These are phyloP conservation scores for Rasamsonia emersonii DNA, from an alignment of 2,329 filamentous ascomycete species.

Conservation along the genomic window DNA sequence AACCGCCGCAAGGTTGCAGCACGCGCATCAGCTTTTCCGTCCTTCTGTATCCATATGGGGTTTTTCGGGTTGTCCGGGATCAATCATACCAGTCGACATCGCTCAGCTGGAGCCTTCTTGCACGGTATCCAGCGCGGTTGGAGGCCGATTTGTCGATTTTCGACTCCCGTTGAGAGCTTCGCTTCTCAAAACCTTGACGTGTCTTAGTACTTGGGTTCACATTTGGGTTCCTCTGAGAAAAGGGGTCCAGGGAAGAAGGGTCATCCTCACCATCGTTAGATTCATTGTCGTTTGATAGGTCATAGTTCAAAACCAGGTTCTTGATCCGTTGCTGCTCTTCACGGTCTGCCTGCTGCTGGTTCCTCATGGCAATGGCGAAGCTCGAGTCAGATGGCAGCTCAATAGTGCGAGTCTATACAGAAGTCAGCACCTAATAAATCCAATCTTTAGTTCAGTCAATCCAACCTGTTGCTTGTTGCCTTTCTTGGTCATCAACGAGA, in stretches of 20 bases:
- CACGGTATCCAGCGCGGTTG: slow-evolving; percentile 68
- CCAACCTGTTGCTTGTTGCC: slow-evolving; percentile 87
- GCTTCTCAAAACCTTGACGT: slow-evolving; percentile 33
- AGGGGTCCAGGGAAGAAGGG: slow-evolving; percentile 13
- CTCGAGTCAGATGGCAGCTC: slow-evolving; percentile 79
- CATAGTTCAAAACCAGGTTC: slow-evolving; percentile 91
- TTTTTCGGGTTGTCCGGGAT: slow-evolving; percentile 5
- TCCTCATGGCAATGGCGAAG: slow-evolving; percentile 93
- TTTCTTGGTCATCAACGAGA: slow-evolving; percentile 89
- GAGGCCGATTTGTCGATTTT: slow-evolving; percentile 48
- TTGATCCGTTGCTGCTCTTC: slow-evolving; percentile 99
- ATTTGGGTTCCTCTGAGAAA: slow-evolving; percentile 20
- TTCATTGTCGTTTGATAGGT: slow-evolving; percentile 74
- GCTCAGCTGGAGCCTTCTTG: slow-evolving; percentile 84
- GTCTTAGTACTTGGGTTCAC: slow-evolving; percentile 26
- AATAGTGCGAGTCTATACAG: slow-evolving; percentile 70
- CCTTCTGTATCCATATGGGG: slow-evolving; percentile 4
- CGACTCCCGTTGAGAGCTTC: slow-evolving; percentile 32
- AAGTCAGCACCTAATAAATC: slow-evolving; percentile 11
- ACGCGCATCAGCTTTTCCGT: slow-evolving; percentile 3
- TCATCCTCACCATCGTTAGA: slow-evolving; percentile 63
- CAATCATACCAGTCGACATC: slow-evolving; percentile 94
- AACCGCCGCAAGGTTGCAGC: too few relatives aligned
- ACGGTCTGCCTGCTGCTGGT: slow-evolving; percentile 85
- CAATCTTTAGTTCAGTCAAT: slow-evolving; percentile 1